A percentile compares a stretch with the other conserved stretches of the same genome.
phyloP scores from a whole-genome alignment of 352 stramenopile species.

The Blastocystis hominis region DNA sequence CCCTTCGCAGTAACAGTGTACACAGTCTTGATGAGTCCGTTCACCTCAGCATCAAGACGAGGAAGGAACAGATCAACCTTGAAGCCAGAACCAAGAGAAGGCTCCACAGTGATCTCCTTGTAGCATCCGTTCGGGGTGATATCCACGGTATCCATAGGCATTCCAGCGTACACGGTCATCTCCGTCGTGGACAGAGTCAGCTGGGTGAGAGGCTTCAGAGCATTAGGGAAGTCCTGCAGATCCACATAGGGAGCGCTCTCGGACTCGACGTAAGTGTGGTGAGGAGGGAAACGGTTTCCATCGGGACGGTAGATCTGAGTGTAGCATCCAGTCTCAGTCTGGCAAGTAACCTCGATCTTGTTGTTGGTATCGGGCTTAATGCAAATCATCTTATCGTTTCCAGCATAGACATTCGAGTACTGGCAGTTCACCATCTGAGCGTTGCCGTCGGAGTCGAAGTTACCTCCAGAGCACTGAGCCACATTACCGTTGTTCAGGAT shows the following conservation, averaged over 20 bases:
- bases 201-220: neutral
- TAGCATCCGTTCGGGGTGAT: neutral
- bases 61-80: neutral
- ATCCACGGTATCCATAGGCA: neutral
- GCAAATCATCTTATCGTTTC: too few species aligned
- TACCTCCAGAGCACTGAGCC: neutral
- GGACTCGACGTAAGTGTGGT: neutral
- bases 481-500: neutral
- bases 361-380: too few species aligned
- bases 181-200: neutral
- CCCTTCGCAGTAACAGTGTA: slow-evolving; percentile 1
- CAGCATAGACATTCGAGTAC: neutral
- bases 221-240: neutral
- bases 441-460: neutral
- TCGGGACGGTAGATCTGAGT: neutral
- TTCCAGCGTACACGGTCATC: neutral
- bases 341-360: neutral
- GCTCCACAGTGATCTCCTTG: neutral
- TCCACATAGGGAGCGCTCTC: neutral
- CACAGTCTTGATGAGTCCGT: neutral
- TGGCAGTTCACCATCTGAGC: neutral
- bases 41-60: neutral
- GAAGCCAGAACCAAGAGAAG: neutral
- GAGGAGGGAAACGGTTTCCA: neutral
- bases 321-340: neutral